Base-by-base conservation (phyloP, 805 yeast genomes). In the Kregervanrija fluxuum region DNA sequence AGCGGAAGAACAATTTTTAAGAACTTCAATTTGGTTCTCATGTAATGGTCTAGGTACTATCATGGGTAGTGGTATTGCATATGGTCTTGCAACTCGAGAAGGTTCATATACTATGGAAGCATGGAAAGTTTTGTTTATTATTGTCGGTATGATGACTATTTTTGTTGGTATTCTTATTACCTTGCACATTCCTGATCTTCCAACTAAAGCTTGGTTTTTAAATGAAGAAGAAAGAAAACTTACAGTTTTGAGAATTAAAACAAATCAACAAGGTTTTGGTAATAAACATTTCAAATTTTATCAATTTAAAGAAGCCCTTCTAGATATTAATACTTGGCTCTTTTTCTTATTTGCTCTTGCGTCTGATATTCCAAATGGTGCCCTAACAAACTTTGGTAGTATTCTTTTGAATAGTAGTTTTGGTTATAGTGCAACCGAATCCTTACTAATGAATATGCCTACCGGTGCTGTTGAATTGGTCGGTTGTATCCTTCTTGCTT, bases 301-400 rank as follows among this genome's bases (percentile, higher is more conserved):
- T 16, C 69, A 62, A 47, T 46, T 57, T 8, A 48, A 45, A 34
- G 65, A 61, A 41, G 57, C 62, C 12, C 40, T 55, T 17, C 40
- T 48, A 15, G 65, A 62, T 42, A 38, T 55, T 48, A 59, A 61
- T 17, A 77, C 79, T 3, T 69, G 74, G 69, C 69, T 70, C 44
- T 61, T 70, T 67, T 38, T 56, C 69, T 43, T 54, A 22, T 46
- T 44, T 35, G 60, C 51, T 14, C 40, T 56, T 33, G 42, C 54
- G 41, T 43, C 44, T 36, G 47, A 47, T 38, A 69, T 59, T 38
- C 70, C 56, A 62, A 59, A 59, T 40, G 64, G 69, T 51, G 69
- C 66, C 22, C 51, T 67, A 71, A 48, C 80, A 74, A 49, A 74
- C 39, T 70, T 76, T 49, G 71, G 72, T 14, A 72, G 68, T 46